A percentile compares a stretch with the other conserved stretches of the same genome.
Conservation (phyloP, 164 flowering plant species). For the Annona cherimola region DNA sequence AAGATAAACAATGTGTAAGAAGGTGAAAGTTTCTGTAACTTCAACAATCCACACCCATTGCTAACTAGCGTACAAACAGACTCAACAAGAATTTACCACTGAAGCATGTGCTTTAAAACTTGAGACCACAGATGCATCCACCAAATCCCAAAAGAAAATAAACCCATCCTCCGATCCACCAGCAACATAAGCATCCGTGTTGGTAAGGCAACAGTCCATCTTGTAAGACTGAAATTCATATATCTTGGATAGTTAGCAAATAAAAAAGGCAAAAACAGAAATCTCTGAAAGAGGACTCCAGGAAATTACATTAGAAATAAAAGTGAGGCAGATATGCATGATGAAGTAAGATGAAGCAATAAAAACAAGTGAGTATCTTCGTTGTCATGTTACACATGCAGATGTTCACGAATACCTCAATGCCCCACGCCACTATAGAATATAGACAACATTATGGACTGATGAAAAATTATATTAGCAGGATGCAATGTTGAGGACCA, state of each 20-base stretch:
- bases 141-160: slow-evolving; percentile 93
- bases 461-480: neutral
- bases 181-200: slow-evolving; percentile 80
- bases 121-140: slow-evolving; percentile 82
- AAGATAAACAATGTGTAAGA: neutral
- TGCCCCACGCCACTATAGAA: neutral
- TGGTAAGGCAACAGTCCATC: slow-evolving; percentile 91
- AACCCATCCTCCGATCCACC: slow-evolving; percentile 96
- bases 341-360: neutral
- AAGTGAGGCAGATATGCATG: neutral
- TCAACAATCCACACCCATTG: neutral
- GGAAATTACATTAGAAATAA: neutral
- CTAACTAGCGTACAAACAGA: neutral
- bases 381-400: neutral
- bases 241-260: neutral
- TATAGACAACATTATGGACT: neutral
- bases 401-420: neutral
- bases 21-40: neutral
- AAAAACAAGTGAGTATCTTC: neutral
- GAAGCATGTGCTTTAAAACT: slow-evolving; percentile 79
- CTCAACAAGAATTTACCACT: slow-evolving; percentile 50
- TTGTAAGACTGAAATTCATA: slow-evolving; percentile 65
- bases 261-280: neutral
- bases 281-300: neutral
- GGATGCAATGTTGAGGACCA: neutral